Evolutionary conservation across 441 rosid species (phyloP).

Genomic region (Hura crepitans): DNA sequence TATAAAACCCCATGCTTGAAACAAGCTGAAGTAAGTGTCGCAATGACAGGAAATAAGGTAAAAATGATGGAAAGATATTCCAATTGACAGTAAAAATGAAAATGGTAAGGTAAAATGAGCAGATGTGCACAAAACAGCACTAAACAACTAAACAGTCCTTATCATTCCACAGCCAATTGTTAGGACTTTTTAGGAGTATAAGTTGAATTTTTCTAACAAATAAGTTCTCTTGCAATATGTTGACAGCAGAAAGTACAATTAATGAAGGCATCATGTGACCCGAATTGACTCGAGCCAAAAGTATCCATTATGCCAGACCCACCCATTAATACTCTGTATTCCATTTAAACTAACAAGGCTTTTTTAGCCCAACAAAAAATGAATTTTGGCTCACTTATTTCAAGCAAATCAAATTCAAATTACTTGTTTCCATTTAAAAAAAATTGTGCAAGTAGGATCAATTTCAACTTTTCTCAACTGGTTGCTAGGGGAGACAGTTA

Average conservation of each 20-base stretch:
- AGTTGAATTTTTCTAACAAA: neutral
- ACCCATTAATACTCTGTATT: neutral
- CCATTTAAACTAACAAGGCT: neutral
- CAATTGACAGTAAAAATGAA: neutral
- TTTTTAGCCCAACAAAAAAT: neutral
- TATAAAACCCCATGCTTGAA: neutral
- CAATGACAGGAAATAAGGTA: neutral
- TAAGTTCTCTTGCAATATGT: neutral
- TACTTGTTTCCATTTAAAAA: neutral
- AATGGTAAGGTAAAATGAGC: neutral
- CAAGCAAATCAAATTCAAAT: neutral
- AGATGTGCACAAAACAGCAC: neutral
- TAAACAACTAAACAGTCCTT: neutral
- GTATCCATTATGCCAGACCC: neutral
- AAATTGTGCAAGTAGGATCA: neutral
- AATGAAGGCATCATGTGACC: neutral
- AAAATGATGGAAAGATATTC: neutral
- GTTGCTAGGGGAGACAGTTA: neutral
- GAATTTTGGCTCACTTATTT: neutral
- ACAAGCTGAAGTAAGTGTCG: neutral
- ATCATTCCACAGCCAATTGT: neutral
- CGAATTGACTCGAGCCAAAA: neutral
- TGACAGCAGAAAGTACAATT: neutral
- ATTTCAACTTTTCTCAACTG: constrained; percentile 1
- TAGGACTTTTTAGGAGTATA: neutral